Base-by-base conservation (phyloP, 768 basidiomycete genomes). In the Cystofilobasidium capitatum region DNA sequence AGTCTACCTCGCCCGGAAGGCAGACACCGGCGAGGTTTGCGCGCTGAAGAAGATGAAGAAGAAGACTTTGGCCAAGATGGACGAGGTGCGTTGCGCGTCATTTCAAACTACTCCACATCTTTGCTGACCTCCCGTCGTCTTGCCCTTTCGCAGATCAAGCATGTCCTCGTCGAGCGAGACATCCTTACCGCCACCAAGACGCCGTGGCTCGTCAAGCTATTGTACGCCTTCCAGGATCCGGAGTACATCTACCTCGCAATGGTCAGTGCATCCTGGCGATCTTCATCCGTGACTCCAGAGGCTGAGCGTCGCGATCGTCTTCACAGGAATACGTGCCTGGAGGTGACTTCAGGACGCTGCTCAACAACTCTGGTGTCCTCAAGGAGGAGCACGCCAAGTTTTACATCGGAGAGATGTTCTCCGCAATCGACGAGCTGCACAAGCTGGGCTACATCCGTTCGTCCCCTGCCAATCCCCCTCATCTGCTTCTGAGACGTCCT, bases 401-500 rank as follows among this genome's bases (percentile, higher is more conserved):
- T 76, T 99, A 99, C 77, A 94, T 97, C 73, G 85, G 88, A 69
- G 94, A 99, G 79, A 99, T 99, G 96, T 97, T 98, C 75, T 86
- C 86, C 26, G 87, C 85, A 6, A 92, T 98, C 51, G 88, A 85
- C 66, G 94, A 98, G 76, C 80, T 98, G 39, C 96, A 99, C 78
- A 93, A 92, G 76, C 84, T 99, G 4, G 96, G 96, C 0, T 99
- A 99, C 75, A 92, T 99, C 66, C 96, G 98, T 79, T 6, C 24
- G 68, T 69, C 45, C 20, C 29, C 54, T 3, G 1, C 24, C 2
- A 37, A 24, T 37, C 49, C 39, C 47, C 35, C 42, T 26, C 1
- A 5, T 16, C 51, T 36, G 17, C 16, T 5, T 58, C 22, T n/a
- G 17, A 20, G 13, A 39, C 26, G 35, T 9, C 9, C 58, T 36